Conservation (phyloP, 306 rosid genomes). For the Echinosophora koreensis region DNA sequence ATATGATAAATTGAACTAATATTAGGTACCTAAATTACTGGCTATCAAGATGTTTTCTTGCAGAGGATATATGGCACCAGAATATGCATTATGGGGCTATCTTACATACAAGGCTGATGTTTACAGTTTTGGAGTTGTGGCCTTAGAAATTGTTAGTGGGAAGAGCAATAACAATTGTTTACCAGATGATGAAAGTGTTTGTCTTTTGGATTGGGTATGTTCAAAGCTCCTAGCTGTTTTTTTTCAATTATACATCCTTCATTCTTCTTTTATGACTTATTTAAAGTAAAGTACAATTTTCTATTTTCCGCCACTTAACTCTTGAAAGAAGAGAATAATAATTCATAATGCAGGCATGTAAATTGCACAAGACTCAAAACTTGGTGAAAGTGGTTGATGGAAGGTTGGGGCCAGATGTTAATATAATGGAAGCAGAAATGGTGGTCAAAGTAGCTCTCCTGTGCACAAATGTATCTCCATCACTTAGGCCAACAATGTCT, state of each 20-base stretch:
- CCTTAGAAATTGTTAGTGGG: conserved; percentile 70
- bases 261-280: background rate
- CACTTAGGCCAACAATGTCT: conserved; percentile 75
- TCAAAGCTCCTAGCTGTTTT: background rate
- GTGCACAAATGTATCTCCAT: conserved; percentile 70
- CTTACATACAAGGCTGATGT: conserved; percentile 78
- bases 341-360: conserved; percentile 66
- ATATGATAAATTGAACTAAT: background rate
- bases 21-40: conserved; percentile 7
- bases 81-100: conserved; percentile 81
- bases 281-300: background rate
- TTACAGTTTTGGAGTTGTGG: conserved; percentile 80
- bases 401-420: conserved; percentile 53
- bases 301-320: background rate
- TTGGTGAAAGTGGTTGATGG: conserved; percentile 67
- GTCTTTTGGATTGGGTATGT: conserved; percentile 74
- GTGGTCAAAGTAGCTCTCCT: conserved; percentile 66
- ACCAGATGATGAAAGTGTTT: conserved; percentile 59
- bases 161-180: conserved; percentile 65
- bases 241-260: conserved; percentile 5
- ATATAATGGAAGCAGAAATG: conserved; percentile 62
- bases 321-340: background rate
- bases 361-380: conserved; percentile 57
- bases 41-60: conserved; percentile 24
- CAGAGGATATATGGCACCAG: conserved; percentile 88